A percentile compares a stretch with the other conserved stretches of the same genome.
These are phyloP conservation scores for Colletotrichum costaricense DNA, from an alignment of 2,329 filamentous ascomycete genomes.

Conservation along the genomic window DNA sequence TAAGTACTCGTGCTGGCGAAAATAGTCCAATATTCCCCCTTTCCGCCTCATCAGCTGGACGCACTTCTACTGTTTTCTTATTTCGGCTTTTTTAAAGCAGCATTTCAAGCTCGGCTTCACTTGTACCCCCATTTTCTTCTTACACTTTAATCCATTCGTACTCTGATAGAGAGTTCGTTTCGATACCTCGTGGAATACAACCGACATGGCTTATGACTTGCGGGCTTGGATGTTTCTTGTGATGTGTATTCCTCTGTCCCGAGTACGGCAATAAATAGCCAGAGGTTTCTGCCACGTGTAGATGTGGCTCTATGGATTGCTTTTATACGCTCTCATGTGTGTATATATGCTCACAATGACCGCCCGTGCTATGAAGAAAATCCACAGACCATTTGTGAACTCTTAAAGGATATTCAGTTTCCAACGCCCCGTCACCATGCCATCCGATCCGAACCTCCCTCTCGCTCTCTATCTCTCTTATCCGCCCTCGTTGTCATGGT, in stretches of 20 bases:
- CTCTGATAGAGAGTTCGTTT: constrained; percentile 57
- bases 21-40: constrained; percentile 36
- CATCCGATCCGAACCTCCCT: not conserved
- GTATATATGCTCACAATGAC: constrained; percentile 16
- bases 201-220: constrained; percentile 39
- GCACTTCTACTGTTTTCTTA: constrained; percentile 52
- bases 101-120: constrained; percentile 40
- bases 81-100: constrained; percentile 41
- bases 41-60: constrained; percentile 52
- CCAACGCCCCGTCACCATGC: constrained; percentile 12
- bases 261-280: not conserved
- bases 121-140: constrained; percentile 37
- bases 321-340: constrained; percentile 20
- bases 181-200: constrained; percentile 50
- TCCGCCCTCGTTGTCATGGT: too few species aligned
- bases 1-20: constrained; percentile 31
- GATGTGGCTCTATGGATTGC: constrained; percentile 4
- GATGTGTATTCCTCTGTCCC: constrained; percentile 47
- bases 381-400: constrained; percentile 5
- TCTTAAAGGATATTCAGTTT: constrained; percentile 13
- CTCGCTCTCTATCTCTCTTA: too few species aligned
- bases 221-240: constrained; percentile 36
- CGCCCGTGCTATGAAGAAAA: constrained; percentile 21
- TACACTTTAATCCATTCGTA: constrained; percentile 46
- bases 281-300: not conserved